Evolutionary conservation across 1,284 basidiomycete species (phyloP).

Genomic region (Tilletiopsis washingtonensis): DNA sequence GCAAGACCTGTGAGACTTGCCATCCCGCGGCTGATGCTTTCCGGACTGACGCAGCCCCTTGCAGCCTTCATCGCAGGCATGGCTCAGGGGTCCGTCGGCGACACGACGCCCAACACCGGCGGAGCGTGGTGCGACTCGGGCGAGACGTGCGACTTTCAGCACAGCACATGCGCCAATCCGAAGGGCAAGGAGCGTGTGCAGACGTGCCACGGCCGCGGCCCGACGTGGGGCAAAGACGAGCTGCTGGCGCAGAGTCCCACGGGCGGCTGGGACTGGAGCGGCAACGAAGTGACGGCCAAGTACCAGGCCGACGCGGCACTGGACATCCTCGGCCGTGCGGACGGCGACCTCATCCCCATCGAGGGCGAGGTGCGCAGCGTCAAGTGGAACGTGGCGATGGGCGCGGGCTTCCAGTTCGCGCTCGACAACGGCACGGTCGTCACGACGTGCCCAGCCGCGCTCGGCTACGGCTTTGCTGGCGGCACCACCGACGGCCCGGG

Average conservation of each 20-base stretch:
- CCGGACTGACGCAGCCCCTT: too few species aligned
- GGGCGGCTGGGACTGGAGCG: constrained; percentile 29
- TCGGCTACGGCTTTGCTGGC: constrained; percentile 53
- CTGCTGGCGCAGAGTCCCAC: constrained; percentile 20
- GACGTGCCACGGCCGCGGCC: constrained; percentile 32
- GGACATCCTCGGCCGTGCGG: constrained; percentile 15
- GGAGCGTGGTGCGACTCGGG: constrained; percentile 30
- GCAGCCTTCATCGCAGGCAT: constrained; percentile 32
- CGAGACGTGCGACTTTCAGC: constrained; percentile 28
- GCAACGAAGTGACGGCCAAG: constrained; percentile 33
- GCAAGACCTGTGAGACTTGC: not conserved
- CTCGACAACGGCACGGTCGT: constrained; percentile 62
- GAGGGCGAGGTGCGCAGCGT: constrained; percentile 23
- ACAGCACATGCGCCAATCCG: constrained; percentile 27
- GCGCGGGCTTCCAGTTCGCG: constrained; percentile 57
- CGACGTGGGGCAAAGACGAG: constrained; percentile 23
- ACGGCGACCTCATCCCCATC: constrained; percentile 4
- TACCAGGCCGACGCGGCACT: constrained; percentile 31
- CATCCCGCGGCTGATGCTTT: too few species aligned
- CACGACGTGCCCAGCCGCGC: constrained; percentile 67
- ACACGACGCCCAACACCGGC: constrained; percentile 36
- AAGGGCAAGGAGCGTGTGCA: constrained; percentile 23
- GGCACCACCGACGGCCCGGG: constrained; percentile 76
- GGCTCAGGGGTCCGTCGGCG: constrained; percentile 31
- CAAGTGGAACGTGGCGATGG: constrained; percentile 53